Conservation (phyloP, 192 early-diverging fungal species). For the Entomortierella parvispora region DNA sequence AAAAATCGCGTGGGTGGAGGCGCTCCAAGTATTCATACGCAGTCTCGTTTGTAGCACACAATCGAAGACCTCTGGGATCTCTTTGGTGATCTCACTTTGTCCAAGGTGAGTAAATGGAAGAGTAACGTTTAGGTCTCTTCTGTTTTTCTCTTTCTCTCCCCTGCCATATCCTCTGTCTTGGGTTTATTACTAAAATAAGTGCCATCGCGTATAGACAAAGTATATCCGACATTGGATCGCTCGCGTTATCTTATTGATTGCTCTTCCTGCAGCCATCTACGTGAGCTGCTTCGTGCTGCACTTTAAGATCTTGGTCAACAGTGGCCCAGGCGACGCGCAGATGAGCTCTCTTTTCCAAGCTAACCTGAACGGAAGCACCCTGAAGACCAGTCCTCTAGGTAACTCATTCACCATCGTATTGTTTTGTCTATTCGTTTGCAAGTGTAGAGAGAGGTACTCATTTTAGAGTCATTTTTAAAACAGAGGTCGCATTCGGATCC, state of each 20-base stretch:
- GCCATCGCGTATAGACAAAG: too few species aligned
- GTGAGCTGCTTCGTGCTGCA: conserved; percentile 82
- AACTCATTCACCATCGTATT: too few species aligned
- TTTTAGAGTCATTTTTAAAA: neutral
- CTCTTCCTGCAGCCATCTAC: conserved; percentile 83
- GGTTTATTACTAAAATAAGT: too few species aligned
- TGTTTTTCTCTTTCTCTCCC: too few species aligned
- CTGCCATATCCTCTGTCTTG: too few species aligned
- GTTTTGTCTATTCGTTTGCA: too few species aligned
- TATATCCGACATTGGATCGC: conserved; percentile 19
- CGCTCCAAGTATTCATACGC: too few species aligned
- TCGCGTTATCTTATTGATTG: conserved; percentile 78
- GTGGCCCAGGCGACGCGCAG: conserved; percentile 83
- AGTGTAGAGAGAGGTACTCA: too few species aligned
- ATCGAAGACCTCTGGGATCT: conserved; percentile 90
- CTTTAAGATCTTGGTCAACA: conserved; percentile 80
- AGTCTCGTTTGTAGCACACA: conserved; percentile 78
- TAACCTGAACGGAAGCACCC: conserved; percentile 75
- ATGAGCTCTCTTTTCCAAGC: conserved; percentile 97
- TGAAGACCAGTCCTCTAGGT: conserved; percentile 83
- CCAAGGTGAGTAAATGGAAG: conserved; percentile 26
- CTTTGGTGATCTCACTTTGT: conserved; percentile 73
- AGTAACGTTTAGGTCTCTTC: neutral
- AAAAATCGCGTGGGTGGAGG: too few species aligned
- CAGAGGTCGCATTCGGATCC: conserved; percentile 91